phyloP scores from a whole-genome alignment of 139 green algal species.

The Micromonas commoda region DNA sequence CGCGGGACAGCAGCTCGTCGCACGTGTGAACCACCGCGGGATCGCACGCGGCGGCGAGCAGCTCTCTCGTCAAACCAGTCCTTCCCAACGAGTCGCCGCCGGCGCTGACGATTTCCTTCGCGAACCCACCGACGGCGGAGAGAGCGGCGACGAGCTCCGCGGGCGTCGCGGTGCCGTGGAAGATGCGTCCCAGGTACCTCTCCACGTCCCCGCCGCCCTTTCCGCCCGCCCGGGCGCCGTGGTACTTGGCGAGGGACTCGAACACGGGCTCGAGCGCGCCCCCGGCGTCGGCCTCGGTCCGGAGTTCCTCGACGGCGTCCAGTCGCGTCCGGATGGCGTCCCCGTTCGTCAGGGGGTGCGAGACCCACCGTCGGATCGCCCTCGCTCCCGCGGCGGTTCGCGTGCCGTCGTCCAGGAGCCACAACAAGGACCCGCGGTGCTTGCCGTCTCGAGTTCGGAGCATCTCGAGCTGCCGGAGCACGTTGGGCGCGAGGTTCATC shows the following conservation, averaged over 20 bases:
- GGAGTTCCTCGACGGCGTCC: conserved; percentile 69
- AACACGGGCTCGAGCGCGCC: background rate
- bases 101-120: background rate
- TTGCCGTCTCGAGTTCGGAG: conserved; percentile 40
- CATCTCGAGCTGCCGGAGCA: conserved; percentile 57
- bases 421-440: conserved; percentile 62
- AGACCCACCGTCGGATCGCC: conserved; percentile 65
- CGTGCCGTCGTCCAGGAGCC: conserved; percentile 67
- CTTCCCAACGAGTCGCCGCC: background rate
- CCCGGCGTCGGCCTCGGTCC: background rate
- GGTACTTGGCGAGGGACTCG: background rate
- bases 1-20: conserved; percentile 32
- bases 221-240: too few species aligned
- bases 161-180: conserved; percentile 66
- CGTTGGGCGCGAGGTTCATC: conserved; percentile 53
- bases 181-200: conserved; percentile 55
- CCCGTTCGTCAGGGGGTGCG: conserved; percentile 19
- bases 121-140: background rate
- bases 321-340: conserved; percentile 33
- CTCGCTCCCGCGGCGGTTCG: conserved; percentile 55
- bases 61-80: conserved; percentile 11
- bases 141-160: conserved; percentile 59
- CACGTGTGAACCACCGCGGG: conserved; percentile 34
- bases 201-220: conserved; percentile 63
- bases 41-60: conserved; percentile 23